These are phyloP conservation scores for Chaetomidium leptoderma DNA, from an alignment of 495 filamentous ascomycete genomes.

Conservation along the genomic window DNA sequence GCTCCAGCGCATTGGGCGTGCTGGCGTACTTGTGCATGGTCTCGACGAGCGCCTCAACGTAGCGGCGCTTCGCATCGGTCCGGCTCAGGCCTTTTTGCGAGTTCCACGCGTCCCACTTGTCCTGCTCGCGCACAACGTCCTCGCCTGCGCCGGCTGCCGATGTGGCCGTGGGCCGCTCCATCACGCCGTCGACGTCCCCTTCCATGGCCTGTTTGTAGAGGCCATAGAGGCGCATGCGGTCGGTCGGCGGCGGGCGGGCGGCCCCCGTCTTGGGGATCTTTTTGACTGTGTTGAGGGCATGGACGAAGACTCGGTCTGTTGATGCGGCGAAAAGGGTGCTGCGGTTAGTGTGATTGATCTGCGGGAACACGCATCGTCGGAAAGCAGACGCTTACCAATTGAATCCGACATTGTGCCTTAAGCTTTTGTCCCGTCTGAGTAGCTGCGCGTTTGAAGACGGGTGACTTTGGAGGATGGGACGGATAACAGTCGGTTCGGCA, in stretches of 20 bases:
- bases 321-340: background rate
- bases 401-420: slow-evolving; percentile 21
- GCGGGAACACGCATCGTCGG: background rate
- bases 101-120: slow-evolving; percentile 90
- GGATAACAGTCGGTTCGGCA: slow-evolving; percentile 10
- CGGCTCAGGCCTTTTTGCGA: slow-evolving; percentile 70
- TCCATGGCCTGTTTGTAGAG: slow-evolving; percentile 99
- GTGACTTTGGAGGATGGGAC: background rate
- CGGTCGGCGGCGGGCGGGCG: slow-evolving; percentile 75
- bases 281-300: slow-evolving; percentile 97
- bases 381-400: slow-evolving; percentile 16
- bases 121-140: slow-evolving; percentile 52
- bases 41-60: slow-evolving; percentile 87
- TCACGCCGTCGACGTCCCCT: slow-evolving; percentile 88
- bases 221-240: slow-evolving; percentile 88
- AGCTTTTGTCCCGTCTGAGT: background rate
- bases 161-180: slow-evolving; percentile 67
- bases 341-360: slow-evolving; percentile 20
- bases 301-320: slow-evolving; percentile 93
- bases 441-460: slow-evolving; percentile 1
- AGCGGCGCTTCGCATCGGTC: slow-evolving; percentile 91
- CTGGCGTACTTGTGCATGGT: slow-evolving; percentile 94
- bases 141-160: slow-evolving; percentile 24
- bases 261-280: slow-evolving; percentile 92
- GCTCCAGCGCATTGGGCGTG: slow-evolving; percentile 76